Evolutionary conservation across 1,139 yeast genomes (phyloP), one percentile per base, ranked within the genome.

Genomic region (Geotrichum phurueaensis): DNA sequence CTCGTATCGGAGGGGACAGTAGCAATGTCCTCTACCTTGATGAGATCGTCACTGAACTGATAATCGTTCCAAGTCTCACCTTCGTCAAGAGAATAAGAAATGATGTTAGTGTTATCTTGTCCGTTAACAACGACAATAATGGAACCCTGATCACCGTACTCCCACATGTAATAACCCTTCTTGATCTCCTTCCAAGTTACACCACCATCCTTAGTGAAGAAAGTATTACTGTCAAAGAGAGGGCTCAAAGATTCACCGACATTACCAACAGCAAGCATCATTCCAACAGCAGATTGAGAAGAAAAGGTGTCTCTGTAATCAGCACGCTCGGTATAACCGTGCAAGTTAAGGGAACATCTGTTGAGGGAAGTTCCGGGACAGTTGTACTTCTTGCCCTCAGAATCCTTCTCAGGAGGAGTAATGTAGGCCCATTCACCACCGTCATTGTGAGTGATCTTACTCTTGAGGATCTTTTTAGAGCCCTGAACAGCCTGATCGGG

Each of bases 111-210:
- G 33, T 78, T 76, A 3, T 81, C 83, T 9, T 72, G 76, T 25
- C 83, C 83, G 57, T 83, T 79, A 3, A 87, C 94, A 57, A 92
- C 73, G 0, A 88, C 90, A 62, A 94, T 76, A 51, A 95, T 81
- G 0, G 96, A 85, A 7, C 99, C 99, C 66, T 91, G 87, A 71
- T 95, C 99, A 63, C 98, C 99, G 73, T 80, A 94, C 72, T 92
- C 98, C 98, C 98, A 95, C 83, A 87, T 87, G 69, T 82, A 81
- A 0, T 83, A 81, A 0, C 96, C 96, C 64, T 86, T 82, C 59
- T 76, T 80, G 31, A 91, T 76, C 73, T 90, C 96, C 60, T 74
- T 83, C 99, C 99, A 94, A 1, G 92, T 81, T 3, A 85, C 75
- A 54, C 99, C 99, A 2, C 96, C 99, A 75, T 95, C 97, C 5